A percentile compares a stretch with the other conserved stretches of the same genome.
Conservation (phyloP, 2,329 filamentous ascomycete species). For the Neocatenulostroma microsporum region DNA sequence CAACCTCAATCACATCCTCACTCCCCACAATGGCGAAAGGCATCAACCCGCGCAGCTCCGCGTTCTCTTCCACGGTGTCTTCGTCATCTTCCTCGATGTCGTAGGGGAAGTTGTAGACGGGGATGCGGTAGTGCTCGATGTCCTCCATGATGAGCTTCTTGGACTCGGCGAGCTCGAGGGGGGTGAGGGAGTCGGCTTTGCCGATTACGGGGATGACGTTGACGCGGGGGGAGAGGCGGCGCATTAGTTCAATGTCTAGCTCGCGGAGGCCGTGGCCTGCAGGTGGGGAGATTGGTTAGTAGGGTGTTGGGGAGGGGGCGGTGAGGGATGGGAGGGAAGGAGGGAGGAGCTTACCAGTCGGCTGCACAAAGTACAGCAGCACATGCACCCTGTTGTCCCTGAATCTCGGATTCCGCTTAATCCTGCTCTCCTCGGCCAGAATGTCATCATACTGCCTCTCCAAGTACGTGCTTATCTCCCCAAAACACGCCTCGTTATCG, state of each 20-base stretch:
- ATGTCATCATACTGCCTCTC: constrained; percentile 99
- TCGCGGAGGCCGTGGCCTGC: constrained; percentile 68
- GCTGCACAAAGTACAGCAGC: constrained; percentile 98
- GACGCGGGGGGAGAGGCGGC: constrained; percentile 92
- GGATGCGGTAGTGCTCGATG: constrained; percentile 99
- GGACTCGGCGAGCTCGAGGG: constrained; percentile 91
- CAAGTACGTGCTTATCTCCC: constrained; percentile 95
- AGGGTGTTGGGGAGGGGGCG: not conserved
- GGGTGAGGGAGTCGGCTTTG: constrained; percentile 94
- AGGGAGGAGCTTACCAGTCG: constrained; percentile 58
- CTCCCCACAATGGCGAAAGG: constrained; percentile 98
- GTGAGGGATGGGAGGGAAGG: constrained; percentile 1
- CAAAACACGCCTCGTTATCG: constrained; percentile 92
- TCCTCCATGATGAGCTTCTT: constrained; percentile 99
- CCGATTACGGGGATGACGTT: constrained; percentile 99
- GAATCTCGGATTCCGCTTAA: constrained; percentile 99
- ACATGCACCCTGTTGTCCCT: constrained; percentile 98
- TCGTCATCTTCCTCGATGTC: constrained; percentile 99
- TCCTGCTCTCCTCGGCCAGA: constrained; percentile 96
- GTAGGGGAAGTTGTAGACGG: constrained; percentile 99
- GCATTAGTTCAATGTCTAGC: constrained; percentile 99
- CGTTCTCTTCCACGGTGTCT: constrained; percentile 98
- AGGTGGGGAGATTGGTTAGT: not conserved
- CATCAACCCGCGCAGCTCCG: constrained; percentile 94
- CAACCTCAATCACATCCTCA: constrained; percentile 75